These are phyloP conservation scores for Amniculicola lignicola DNA, from an alignment of 495 filamentous ascomycete species.

Conservation along the genomic window DNA sequence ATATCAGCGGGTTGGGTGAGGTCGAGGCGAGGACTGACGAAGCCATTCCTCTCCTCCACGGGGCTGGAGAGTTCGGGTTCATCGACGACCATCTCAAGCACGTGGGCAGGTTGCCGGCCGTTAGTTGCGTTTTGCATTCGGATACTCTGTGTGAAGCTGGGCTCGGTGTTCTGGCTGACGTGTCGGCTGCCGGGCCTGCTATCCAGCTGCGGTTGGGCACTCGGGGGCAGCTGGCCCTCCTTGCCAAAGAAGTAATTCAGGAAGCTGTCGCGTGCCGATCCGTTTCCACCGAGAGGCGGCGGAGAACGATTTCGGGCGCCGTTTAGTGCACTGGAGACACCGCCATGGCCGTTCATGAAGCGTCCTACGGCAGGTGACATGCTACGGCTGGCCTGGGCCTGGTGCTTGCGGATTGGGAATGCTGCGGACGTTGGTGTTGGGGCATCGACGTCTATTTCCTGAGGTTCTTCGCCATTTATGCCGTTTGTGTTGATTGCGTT, in stretches of 20 bases:
- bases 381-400: conserved; percentile 62
- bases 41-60: conserved; percentile 49
- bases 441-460: conserved; percentile 70
- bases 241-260: conserved; percentile 98
- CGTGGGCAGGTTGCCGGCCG: conserved; percentile 43
- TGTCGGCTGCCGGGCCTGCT: conserved; percentile 56
- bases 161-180: conserved; percentile 69
- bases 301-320: conserved; percentile 63
- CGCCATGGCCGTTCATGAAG: conserved; percentile 48
- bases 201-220: conserved; percentile 41
- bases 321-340: conserved; percentile 64
- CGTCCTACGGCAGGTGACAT: conserved; percentile 78
- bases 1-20: conserved; percentile 13
- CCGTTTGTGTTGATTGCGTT: too few species aligned
- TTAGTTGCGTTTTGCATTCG: conserved; percentile 73
- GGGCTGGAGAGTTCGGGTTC: conserved; percentile 27
- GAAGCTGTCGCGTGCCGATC: conserved; percentile 72
- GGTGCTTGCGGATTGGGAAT: conserved; percentile 58
- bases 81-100: conserved; percentile 31
- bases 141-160: conserved; percentile 78
- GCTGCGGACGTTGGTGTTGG: conserved; percentile 43
- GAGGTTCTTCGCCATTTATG: conserved; percentile 68
- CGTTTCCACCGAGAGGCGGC: conserved; percentile 55
- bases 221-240: conserved; percentile 60
- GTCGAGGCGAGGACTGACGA: conserved; percentile 53